Evolutionary conservation across 1,139 yeast genomes (phyloP), one percentile per base, ranked within the genome.

Genomic region (Lodderomyces jiufengensis): DNA sequence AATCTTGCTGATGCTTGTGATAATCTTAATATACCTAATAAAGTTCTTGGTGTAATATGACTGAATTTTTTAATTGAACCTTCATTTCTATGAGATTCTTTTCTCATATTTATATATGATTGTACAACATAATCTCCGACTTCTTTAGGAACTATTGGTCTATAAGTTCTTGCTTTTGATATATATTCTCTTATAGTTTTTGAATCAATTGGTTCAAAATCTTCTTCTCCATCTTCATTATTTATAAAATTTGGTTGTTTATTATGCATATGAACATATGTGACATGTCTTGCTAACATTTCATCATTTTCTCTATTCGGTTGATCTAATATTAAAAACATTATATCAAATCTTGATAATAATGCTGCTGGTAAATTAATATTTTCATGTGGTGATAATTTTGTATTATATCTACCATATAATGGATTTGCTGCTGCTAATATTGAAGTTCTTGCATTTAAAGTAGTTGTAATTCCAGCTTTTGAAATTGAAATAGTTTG

Each of bases 371-470:
- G 99, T 39, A 94, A 70, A 55, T 94, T 92, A 59, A 94, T 92
- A 60, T 94, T 94, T 52, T 92, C 97, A 45, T 88, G 84, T 3
- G 98, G 97, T 4, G 96, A 84, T 38, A 92, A 63, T 47, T 78
- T 75, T 29, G 96, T 86, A 61, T 94, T 92, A 62, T 94, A 94
- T 47, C 98, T 78, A 41, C 98, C 98, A 57, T 85, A 90, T 26
- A 92, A 67, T 11, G 99, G 99, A 65, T 94, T 94, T 6, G 99
- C 99, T 24, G 98, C 98, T 0, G 99, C 98, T 45, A 94, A 64
- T 42, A 94, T 86, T 1, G 97, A 88, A 1, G 98, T 79, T 59
- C 99, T 77, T 9, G 99, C 98, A 58, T 94, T 94, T 48, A 94
- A 70, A 1, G 97, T 88, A 6, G 99, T 94, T 46, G 95, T 86